phyloP scores from a whole-genome alignment of 495 filamentous ascomycete species.

The Talaromyces trachyspermus region DNA sequence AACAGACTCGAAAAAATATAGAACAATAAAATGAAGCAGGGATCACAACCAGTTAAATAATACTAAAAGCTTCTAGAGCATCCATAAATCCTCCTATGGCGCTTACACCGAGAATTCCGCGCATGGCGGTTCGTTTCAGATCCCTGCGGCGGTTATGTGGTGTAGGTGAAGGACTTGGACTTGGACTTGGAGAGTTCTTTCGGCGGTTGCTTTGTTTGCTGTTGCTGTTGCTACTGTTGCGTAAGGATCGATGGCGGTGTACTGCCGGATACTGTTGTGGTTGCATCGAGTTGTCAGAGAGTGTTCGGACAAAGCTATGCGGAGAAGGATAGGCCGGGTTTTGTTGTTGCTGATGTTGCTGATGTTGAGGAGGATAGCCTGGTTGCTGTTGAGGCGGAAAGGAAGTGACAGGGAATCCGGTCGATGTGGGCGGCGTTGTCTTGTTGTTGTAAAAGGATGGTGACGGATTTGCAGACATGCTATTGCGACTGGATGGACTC shows the following conservation, averaged over 20 bases:
- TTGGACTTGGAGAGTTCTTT: not conserved
- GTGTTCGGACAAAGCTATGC: constrained; percentile 10
- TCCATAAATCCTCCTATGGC: constrained; percentile 40
- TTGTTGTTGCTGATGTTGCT: constrained; percentile 13
- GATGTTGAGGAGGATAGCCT: constrained; percentile 15
- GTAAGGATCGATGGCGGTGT: constrained; percentile 14
- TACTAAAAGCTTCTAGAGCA: constrained; percentile 31
- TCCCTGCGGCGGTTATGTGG: constrained; percentile 2
- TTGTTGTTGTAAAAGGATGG: constrained; percentile 7
- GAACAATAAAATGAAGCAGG: not conserved
- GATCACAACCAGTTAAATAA: constrained; percentile 12
- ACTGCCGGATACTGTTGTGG: not conserved
- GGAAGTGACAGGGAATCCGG: not conserved
- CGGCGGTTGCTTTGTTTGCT: too few relatives aligned
- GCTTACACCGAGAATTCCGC: constrained; percentile 33
- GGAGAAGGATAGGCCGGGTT: constrained; percentile 12
- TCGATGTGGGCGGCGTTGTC: not conserved
- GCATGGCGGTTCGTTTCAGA: constrained; percentile 28
- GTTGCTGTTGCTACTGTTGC: constrained; percentile 17
- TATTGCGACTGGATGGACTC: constrained; percentile 1
- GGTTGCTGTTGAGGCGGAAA: constrained; percentile 1
- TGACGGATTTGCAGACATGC: constrained; percentile 9
- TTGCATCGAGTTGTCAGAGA: constrained; percentile 7
- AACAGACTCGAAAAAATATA: not conserved
- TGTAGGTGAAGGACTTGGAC: constrained; percentile 1